A percentile compares a stretch with the other conserved stretches of the same genome.
Conservation (phyloP, 176 grass and related monocot species). For the Eleusine indica region DNA sequence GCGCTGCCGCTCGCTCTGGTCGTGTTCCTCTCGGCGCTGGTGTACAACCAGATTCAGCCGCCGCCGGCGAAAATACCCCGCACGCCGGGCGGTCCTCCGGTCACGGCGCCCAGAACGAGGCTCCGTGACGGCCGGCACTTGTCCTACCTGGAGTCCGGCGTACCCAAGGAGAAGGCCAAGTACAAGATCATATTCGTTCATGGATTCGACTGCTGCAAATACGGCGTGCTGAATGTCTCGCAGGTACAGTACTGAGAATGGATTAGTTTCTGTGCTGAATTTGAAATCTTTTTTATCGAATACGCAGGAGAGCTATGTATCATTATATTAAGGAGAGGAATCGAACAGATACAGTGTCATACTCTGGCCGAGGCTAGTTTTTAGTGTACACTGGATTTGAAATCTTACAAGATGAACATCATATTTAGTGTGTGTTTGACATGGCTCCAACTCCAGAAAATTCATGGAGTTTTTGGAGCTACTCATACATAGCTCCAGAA, state of each 20-base stretch:
- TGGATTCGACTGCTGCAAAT: conserved; percentile 47
- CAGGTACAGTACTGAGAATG: background rate
- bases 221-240: conserved; percentile 34
- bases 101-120: conserved; percentile 6
- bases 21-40: background rate
- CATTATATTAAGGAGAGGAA: too few relatives aligned
- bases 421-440: too few relatives aligned
- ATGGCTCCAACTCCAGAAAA: too few relatives aligned
- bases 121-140: conserved; percentile 28
- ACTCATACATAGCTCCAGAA: too few relatives aligned
- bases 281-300: too few relatives aligned
- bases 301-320: background rate
- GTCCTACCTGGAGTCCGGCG: conserved; percentile 32
- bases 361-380: too few relatives aligned
- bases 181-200: conserved; percentile 55
- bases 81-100: conserved; percentile 2
- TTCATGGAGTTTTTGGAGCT: too few relatives aligned
- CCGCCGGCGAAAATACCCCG: conserved; percentile 28
- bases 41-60: conserved; percentile 29
- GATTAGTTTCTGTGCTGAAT: background rate
- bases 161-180: conserved; percentile 47
- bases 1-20: background rate
- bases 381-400: too few relatives aligned
- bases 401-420: too few relatives aligned
- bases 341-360: too few relatives aligned